phyloP scores from a whole-genome alignment of 208 protist genomes.

The Endotrypanum monterogeii region DNA sequence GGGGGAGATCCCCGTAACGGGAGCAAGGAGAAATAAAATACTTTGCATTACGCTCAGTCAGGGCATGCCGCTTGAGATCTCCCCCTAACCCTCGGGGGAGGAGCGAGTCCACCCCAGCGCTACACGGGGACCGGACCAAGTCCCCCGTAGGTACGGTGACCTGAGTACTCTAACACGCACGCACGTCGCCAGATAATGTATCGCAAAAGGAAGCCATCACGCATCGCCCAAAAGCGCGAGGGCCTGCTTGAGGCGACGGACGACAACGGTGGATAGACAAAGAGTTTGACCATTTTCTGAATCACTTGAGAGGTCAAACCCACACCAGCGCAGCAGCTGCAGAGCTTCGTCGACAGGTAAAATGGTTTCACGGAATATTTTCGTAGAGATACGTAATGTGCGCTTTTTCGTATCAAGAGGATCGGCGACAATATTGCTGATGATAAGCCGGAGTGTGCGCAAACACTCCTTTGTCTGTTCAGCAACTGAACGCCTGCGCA shows the following conservation, averaged over 20 bases:
- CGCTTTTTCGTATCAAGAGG: conserved; percentile 76
- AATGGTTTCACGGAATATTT: conserved; percentile 53
- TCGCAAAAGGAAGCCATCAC: neutral
- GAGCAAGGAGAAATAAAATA: neutral
- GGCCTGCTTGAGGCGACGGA: conserved; percentile 43
- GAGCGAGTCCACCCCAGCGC: neutral
- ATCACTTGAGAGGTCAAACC: conserved; percentile 65
- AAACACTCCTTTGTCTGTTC: conserved; percentile 32
- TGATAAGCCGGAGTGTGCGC: conserved; percentile 55
- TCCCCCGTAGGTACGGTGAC: neutral
- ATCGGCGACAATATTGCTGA: conserved; percentile 59
- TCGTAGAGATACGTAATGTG: conserved; percentile 59
- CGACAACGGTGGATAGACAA: conserved; percentile 60
- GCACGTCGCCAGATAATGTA: neutral
- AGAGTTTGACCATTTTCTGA: conserved; percentile 38
- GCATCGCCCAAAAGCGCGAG: conserved; percentile 20
- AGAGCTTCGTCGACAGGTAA: conserved; percentile 47
- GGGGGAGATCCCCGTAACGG: neutral
- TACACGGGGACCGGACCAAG: neutral
- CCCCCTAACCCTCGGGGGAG: neutral
- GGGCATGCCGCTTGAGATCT: neutral
- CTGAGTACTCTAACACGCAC: neutral
- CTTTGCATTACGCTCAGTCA: neutral
- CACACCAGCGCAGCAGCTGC: conserved; percentile 57
- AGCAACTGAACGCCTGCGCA: conserved; percentile 26